These are phyloP conservation scores for Tulasnella sp. DNA, from an alignment of 768 basidiomycete species.

Conservation along the genomic window DNA sequence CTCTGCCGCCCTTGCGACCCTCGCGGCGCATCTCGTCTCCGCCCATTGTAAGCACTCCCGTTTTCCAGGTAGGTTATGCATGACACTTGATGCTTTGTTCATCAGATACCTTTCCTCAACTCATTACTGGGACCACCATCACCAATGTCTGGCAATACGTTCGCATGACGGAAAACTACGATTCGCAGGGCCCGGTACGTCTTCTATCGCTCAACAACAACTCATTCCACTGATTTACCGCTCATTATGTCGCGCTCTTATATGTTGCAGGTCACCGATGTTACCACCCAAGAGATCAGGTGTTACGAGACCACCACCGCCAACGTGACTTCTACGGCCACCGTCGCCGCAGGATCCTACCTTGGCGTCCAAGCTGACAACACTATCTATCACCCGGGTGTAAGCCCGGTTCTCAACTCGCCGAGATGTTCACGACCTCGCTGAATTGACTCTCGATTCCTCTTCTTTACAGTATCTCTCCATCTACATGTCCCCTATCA, in stretches of 20 bases:
- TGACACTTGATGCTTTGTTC: neutral
- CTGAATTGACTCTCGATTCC: neutral
- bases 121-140: neutral
- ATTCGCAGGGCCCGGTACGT: constrained; percentile 26
- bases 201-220: too few species aligned
- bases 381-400: constrained; percentile 18
- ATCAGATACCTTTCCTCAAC: constrained; percentile 2
- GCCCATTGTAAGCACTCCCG: too few species aligned
- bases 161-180: constrained; percentile 21
- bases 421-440: neutral
- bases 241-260: neutral
- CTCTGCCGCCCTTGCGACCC: too few species aligned
- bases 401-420: constrained; percentile 1
- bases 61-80: too few species aligned
- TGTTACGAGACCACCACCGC: constrained; percentile 27
- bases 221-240: too few species aligned
- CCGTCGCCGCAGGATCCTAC: constrained; percentile 24
- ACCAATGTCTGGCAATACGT: neutral
- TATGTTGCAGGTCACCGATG: constrained; percentile 23
- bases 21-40: too few species aligned
- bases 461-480: constrained; percentile 11
- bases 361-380: constrained; percentile 24
- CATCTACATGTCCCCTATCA: constrained; percentile 18
- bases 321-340: constrained; percentile 21
- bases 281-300: constrained; percentile 25